Evolutionary conservation across 768 basidiomycete species (phyloP).

Genomic region (Serendipita sp.): DNA sequence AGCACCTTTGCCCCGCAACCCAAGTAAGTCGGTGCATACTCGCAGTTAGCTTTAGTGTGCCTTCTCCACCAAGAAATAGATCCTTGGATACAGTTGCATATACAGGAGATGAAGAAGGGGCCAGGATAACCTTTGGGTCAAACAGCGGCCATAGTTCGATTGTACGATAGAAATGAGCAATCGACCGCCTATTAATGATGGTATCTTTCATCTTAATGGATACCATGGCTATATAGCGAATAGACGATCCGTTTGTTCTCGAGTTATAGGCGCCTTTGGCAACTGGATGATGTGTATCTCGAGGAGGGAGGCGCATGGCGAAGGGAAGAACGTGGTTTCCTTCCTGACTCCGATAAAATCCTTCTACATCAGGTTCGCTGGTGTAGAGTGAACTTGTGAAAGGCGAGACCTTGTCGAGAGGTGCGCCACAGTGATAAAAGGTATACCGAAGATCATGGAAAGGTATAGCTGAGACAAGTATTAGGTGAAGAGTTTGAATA

Average conservation of each 20-base stretch:
- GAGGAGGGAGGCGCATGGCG: conserved; percentile 44
- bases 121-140: conserved; percentile 42
- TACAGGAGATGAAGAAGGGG: conserved; percentile 42
- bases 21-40: conserved; percentile 56
- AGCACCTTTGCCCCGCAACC: conserved; percentile 69
- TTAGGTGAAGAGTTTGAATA: conserved; percentile 10
- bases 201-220: conserved; percentile 63
- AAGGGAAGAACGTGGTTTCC: conserved; percentile 63
- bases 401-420: conserved; percentile 35
- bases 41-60: conserved; percentile 41
- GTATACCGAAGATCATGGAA: conserved; percentile 46
- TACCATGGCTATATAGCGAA: conserved; percentile 68
- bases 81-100: conserved; percentile 37
- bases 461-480: conserved; percentile 23
- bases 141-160: conserved; percentile 69
- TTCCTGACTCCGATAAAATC: conserved; percentile 43
- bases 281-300: conserved; percentile 30
- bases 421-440: conserved; percentile 62
- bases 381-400: conserved; percentile 28
- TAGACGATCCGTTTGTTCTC: conserved; percentile 30
- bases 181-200: conserved; percentile 41
- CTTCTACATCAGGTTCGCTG: conserved; percentile 38
- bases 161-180: conserved; percentile 79
- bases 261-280: conserved; percentile 40
- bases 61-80: conserved; percentile 46